Conservation (phyloP, 805 yeast species). For the Barnettozyma populi region DNA sequence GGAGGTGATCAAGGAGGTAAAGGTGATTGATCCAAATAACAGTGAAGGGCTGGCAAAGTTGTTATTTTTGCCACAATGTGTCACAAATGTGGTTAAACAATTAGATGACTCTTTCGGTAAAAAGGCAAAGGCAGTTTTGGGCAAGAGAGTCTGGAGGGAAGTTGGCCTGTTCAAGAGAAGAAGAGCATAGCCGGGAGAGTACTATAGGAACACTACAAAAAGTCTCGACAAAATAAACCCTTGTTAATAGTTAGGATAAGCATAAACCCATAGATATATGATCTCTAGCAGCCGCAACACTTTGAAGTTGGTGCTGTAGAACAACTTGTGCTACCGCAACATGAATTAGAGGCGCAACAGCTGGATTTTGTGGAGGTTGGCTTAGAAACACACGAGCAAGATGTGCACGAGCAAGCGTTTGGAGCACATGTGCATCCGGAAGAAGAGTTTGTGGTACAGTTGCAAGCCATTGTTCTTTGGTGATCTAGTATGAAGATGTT, state of each 20-base stretch:
- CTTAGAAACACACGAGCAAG: not conserved
- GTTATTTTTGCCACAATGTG: not conserved
- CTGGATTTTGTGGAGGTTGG: not conserved
- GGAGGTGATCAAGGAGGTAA: constrained; percentile 31
- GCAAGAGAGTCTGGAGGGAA: not conserved
- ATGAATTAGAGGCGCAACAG: not conserved
- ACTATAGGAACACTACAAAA: not conserved
- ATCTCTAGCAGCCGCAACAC: not conserved
- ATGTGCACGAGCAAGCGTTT: not conserved
- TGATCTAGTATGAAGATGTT: not conserved
- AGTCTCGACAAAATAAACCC: not conserved
- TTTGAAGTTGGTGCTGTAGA: not conserved
- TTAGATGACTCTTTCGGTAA: not conserved
- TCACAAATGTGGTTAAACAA: not conserved
- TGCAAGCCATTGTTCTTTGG: not conserved
- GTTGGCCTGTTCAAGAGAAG: not conserved
- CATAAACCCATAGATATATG: not conserved
- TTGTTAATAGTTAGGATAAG: not conserved
- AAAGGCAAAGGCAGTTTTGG: not conserved
- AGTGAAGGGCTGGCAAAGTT: not conserved
- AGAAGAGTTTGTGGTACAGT: not conserved
- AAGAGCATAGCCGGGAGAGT: not conserved
- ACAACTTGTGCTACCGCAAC: not conserved
- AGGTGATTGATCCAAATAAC: not conserved
- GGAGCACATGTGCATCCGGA: not conserved